Evolutionary conservation across 2,329 filamentous ascomycete species (phyloP).

Genomic region (Exophiala sideris): DNA sequence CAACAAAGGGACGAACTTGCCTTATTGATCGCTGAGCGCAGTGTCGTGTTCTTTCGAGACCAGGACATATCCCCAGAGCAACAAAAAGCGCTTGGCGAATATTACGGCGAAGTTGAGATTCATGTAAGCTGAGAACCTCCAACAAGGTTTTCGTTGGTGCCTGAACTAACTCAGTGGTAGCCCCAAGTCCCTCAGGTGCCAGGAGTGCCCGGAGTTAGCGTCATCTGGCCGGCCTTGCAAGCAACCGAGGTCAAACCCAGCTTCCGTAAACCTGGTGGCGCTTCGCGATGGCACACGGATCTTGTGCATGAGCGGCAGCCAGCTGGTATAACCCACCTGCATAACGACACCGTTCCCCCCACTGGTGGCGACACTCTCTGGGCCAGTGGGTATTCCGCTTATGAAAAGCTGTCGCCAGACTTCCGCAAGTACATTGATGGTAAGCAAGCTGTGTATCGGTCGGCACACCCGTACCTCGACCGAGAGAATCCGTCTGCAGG

Average conservation of each 20-base stretch:
- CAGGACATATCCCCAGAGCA: slow-evolving; percentile 47
- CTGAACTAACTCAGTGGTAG: slow-evolving; percentile 56
- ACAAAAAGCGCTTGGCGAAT: slow-evolving; percentile 29
- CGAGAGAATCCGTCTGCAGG: slow-evolving; percentile 51
- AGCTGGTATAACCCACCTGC: slow-evolving; percentile 54
- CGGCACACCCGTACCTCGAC: slow-evolving; percentile 48
- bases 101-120: slow-evolving; percentile 44
- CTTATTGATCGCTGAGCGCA: slow-evolving; percentile 44
- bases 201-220: slow-evolving; percentile 51
- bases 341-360: slow-evolving; percentile 47
- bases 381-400: slow-evolving; percentile 53
- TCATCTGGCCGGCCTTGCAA: slow-evolving; percentile 53
- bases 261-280: slow-evolving; percentile 57
- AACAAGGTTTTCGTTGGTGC: slow-evolving; percentile 46
- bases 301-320: slow-evolving; percentile 55
- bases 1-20: slow-evolving; percentile 64
- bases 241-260: slow-evolving; percentile 59
- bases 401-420: slow-evolving; percentile 51
- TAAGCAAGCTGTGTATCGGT: slow-evolving; percentile 40
- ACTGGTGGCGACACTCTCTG: slow-evolving; percentile 50
- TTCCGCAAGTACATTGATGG: slow-evolving; percentile 33
- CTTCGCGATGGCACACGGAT: slow-evolving; percentile 56
- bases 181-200: slow-evolving; percentile 56
- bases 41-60: slow-evolving; percentile 51
- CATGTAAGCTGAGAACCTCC: slow-evolving; percentile 41